Base-by-base conservation (phyloP, 305 asterid genomes). In the Fraxinus floribunda region DNA sequence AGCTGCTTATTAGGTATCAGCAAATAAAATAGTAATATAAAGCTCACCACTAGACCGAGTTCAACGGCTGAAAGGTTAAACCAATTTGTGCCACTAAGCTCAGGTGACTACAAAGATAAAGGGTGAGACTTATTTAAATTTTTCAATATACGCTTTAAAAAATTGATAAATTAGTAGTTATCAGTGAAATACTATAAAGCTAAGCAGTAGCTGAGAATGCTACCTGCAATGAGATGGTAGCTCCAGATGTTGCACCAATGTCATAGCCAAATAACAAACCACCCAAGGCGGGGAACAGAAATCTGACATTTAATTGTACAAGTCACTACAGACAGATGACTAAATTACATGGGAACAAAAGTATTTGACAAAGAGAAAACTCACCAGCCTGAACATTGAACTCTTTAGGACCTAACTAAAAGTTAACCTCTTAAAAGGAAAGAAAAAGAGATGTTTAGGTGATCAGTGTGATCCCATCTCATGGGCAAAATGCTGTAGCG, bases 211-310 rank as follows among this genome's bases (percentile, higher is more conserved):
- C 77, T 29, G 77, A 79, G 85, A 80, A 82, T 22, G 83, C 35
- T 87, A 95, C 99, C 97, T 89, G 97, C 92, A 96, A 88, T 36
- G 98, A 92, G 89, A 96, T 84, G 8, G 94, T 90, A 83, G 99
- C 99, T 84, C 99, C 98, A 39, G 99, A 96, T 76, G 99, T 96
- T 55, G 99, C 99, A 80, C 98, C 99, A 29, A 94, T 96, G 88
- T 96, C 98, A 83, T 96, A 96, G 76, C 99, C 99, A 85, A 96
- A 96, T 86, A 96, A 87, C 78, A 94, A 87, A 82, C 98, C 99
- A 66, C 99, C 99, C 89, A 96, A 86, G 22, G 99, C 98, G 29
- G 98, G 98, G 86, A 96, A 96, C 60, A 96, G 57, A 81, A 96
- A 96, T 80, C 99, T 96, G 94, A 80, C 74, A 81, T 84, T 83